These are phyloP conservation scores for Aspergillus udagawae DNA, from an alignment of 2,329 filamentous ascomycete species.

Conservation along the genomic window DNA sequence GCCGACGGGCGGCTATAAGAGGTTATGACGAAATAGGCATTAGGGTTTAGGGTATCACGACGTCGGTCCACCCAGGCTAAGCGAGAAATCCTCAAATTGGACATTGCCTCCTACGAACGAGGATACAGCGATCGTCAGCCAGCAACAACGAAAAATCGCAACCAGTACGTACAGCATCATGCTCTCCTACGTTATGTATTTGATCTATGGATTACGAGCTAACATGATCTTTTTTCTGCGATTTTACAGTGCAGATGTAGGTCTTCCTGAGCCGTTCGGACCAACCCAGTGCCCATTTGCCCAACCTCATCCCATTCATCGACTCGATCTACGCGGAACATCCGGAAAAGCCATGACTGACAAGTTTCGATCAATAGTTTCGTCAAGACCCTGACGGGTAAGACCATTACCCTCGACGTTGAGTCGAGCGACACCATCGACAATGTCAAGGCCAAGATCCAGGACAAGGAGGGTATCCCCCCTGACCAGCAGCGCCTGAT, in stretches of 20 bases:
- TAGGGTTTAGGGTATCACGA: conserved; percentile 40
- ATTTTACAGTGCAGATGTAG: conserved; percentile 81
- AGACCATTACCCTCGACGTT: conserved; percentile 99
- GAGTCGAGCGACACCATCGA: conserved; percentile 99
- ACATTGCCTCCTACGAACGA: conserved; percentile 34
- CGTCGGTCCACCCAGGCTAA: conserved; percentile 38
- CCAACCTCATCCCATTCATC: conserved; percentile 22
- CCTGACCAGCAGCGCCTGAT: conserved; percentile 98
- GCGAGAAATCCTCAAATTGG: conserved; percentile 42
- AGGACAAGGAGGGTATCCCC: conserved; percentile 99
- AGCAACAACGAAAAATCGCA: conserved; percentile 44
- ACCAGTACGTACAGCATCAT: conserved; percentile 39
- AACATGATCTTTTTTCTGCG: conserved; percentile 40
- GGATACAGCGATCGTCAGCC: conserved; percentile 38
- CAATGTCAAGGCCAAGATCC: conserved; percentile 99
- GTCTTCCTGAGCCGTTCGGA: conserved; percentile 39
- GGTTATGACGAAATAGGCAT: conserved; percentile 11
- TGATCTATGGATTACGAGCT: conserved; percentile 34
- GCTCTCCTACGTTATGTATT: conserved; percentile 9
- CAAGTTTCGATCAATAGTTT: conserved; percentile 60
- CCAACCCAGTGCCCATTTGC: conserved; percentile 16
- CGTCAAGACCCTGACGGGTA: conserved; percentile 99
- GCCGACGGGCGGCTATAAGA: not conserved
- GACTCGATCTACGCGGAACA: not conserved
- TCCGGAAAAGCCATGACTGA: conserved; percentile 21